phyloP scores from a whole-genome alignment of 768 basidiomycete genomes.

The Coprinopsis cinerea region DNA sequence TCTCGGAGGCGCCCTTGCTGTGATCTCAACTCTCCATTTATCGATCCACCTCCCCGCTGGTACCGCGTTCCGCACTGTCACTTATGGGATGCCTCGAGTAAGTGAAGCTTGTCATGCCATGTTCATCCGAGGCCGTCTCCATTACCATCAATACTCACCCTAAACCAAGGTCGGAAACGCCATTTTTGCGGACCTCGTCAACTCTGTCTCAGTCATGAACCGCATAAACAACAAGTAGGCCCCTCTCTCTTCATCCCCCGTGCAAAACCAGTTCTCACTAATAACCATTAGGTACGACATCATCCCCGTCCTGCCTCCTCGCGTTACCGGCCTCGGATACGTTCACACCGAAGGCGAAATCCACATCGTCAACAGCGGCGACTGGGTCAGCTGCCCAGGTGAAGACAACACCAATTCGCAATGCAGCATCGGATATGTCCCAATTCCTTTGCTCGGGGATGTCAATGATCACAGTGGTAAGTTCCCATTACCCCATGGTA shows the following conservation, averaged over 20 bases:
- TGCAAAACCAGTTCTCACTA: not conserved
- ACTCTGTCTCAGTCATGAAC: constrained; percentile 34
- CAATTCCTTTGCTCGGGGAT: too few relatives aligned
- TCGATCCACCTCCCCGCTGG: constrained; percentile 37
- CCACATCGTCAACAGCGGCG: too few relatives aligned
- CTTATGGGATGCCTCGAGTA: constrained; percentile 46
- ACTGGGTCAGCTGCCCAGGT: too few relatives aligned
- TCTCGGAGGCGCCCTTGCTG: constrained; percentile 41
- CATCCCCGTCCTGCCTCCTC: too few relatives aligned
- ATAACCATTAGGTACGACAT: too few relatives aligned
- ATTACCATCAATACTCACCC: not conserved
- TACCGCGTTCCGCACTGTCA: constrained; percentile 33
- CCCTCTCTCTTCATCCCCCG: not conserved
- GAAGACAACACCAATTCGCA: too few relatives aligned
- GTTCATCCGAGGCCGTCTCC: not conserved
- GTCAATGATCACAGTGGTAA: too few relatives aligned
- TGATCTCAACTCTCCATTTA: constrained; percentile 45
- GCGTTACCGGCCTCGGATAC: too few relatives aligned
- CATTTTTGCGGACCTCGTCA: constrained; percentile 46
- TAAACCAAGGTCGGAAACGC: constrained; percentile 37
- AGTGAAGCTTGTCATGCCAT: constrained; percentile 1
- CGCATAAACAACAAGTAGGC: constrained; percentile 34
- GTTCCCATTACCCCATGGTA: too few relatives aligned
- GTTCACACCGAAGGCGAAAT: too few relatives aligned
- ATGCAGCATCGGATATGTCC: too few relatives aligned